Evolutionary conservation across 2,329 filamentous ascomycete species (phyloP), one percentile per base, ranked within the genome.

Genomic region (Periconia sp.): DNA sequence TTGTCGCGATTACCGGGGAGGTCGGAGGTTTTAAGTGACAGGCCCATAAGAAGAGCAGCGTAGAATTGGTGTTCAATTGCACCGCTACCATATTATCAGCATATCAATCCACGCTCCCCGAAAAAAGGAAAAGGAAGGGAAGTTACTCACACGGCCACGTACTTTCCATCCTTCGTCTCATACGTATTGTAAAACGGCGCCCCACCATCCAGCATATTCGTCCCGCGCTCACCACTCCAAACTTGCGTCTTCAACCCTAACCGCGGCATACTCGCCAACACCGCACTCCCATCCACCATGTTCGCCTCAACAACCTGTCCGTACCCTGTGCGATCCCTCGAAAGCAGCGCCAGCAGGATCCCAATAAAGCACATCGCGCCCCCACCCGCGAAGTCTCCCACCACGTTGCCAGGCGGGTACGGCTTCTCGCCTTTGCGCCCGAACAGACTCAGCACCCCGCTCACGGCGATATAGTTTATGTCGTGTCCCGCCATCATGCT

Each of bases 261-360:
- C 33, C 93, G 81, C 48, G 90, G 87, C 76, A 93, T 93, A 0
- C 86, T 88, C 1, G 88, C 87, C 23, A 97, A 77, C 72, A 93
- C 93, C 35, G 86, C 84, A 19, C 83, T 85, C 9, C 93, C 93
- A 76, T 97, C 93, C 13, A 97, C 93, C 93, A 97, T 97, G 73
- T 96, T 97, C 15, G 90, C 91, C 76, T 97, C 91, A 9, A 97
- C 92, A 13, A 97, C 87, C 75, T 97, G 93, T 0, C 93, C 93
- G 2, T 76, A 57, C 0, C 91, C 91, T 0, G 80, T 86, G 42
- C 74, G 76, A 46, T 81, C 77, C 33, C 91, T 79, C 14, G 85
- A 81, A 10, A 95, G 66, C 54, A 97, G 74, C 0, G 94, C 93
- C 18, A 97, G 79, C 51, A 97, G 73, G 5, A 97, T 85, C 0